Conservation (phyloP, 192 early-diverging fungal genomes). For the Podila minutissima region DNA sequence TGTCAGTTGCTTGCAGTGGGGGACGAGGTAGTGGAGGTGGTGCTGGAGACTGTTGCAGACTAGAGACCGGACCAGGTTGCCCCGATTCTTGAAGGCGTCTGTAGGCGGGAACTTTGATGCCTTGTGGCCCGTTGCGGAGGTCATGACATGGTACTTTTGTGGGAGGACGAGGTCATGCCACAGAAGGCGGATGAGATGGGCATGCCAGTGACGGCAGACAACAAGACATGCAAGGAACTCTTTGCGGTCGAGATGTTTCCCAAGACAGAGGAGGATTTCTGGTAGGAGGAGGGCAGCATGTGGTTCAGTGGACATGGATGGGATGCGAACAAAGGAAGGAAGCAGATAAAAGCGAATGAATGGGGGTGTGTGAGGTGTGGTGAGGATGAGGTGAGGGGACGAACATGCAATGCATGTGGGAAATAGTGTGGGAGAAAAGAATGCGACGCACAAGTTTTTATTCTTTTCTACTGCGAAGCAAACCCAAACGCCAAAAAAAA, state of each 20-base stretch:
- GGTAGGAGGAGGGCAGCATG: constrained; percentile 2
- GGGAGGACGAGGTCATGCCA: constrained; percentile 24
- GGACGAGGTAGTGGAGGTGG: constrained; percentile 15
- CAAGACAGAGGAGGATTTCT: constrained; percentile 7
- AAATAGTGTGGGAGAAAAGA: too few species aligned
- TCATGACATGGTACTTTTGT: constrained; percentile 10
- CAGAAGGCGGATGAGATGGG: constrained; percentile 6
- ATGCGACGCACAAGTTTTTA: too few species aligned
- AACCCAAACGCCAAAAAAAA: too few species aligned
- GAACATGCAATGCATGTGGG: too few species aligned
- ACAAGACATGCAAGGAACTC: constrained; percentile 7
- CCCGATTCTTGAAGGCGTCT: constrained; percentile 8
- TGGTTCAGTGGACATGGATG: neutral
- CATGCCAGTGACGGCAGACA: constrained; percentile 16
- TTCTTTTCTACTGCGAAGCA: too few species aligned
- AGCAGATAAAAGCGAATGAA: too few species aligned
- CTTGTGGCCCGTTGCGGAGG: neutral
- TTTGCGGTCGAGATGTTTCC: constrained; percentile 10
- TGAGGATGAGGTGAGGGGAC: too few species aligned
- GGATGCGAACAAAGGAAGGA: too few species aligned
- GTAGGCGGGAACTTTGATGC: constrained; percentile 4
- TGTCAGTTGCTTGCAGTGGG: constrained; percentile 11
- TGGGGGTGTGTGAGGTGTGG: too few species aligned
- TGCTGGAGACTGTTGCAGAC: constrained; percentile 14
- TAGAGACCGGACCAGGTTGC: constrained; percentile 17